Conservation (phyloP, 1,284 basidiomycete species). For the Microbotryum lychnidis-dioicae region DNA sequence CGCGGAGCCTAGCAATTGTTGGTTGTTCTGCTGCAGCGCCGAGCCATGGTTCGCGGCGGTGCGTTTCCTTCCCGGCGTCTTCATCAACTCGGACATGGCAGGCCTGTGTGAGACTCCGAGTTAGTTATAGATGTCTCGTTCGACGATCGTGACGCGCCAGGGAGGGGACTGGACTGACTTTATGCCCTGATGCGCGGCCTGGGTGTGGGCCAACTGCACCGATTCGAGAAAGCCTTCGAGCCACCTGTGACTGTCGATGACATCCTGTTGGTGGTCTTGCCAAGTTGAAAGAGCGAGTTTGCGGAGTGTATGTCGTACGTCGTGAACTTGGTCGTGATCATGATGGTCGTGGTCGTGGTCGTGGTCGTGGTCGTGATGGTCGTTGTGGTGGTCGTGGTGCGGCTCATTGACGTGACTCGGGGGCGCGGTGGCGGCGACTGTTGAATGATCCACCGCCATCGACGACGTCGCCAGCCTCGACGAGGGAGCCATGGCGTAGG, state of each 20-base stretch:
- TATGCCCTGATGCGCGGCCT: neutral
- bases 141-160: neutral
- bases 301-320: slow-evolving; percentile 11
- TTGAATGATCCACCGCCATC: no score
- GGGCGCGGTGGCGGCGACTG: no score
- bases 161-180: slow-evolving; percentile 1
- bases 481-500: no score
- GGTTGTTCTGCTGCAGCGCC: no score
- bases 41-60: slow-evolving; percentile 2
- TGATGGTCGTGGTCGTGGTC: neutral
- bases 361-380: neutral
- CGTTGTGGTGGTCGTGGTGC: neutral
- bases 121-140: neutral
- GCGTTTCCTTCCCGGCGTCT: slow-evolving; percentile 26
- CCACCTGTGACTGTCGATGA: slow-evolving; percentile 16
- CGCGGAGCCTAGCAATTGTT: neutral
- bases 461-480: no score
- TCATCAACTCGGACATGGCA: slow-evolving; percentile 27
- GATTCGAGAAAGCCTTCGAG: slow-evolving; percentile 25
- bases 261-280: no score
- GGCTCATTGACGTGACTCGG: neutral
- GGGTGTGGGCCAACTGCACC: neutral
- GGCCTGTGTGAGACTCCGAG: slow-evolving; percentile 4
- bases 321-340: slow-evolving; percentile 8
- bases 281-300: no score